phyloP scores from a whole-genome alignment of 495 filamentous ascomycete species.

The Xylaria grammica region DNA sequence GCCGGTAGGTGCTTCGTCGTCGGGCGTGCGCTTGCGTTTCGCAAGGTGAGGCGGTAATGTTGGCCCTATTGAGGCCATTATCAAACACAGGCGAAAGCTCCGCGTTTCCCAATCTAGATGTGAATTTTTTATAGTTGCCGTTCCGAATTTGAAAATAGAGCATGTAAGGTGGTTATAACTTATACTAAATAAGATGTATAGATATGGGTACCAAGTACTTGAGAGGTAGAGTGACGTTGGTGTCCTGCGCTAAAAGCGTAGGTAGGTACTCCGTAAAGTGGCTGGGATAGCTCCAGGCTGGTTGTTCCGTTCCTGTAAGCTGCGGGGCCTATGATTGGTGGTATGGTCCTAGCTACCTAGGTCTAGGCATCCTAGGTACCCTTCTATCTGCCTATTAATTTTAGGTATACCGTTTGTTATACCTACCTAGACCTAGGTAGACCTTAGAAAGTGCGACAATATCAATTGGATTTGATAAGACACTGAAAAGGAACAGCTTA shows the following conservation, averaged over 20 bases:
- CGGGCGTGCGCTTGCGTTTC: constrained; percentile 58
- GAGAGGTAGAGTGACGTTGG: constrained; percentile 2
- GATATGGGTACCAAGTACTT: too few species aligned
- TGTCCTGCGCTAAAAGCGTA: not conserved
- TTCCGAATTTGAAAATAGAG: too few species aligned
- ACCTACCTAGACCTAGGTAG: too few species aligned
- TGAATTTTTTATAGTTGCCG: not conserved
- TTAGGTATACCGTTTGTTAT: too few species aligned
- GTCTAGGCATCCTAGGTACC: not conserved
- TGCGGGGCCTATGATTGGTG: constrained; percentile 6
- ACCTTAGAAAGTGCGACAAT: constrained; percentile 10
- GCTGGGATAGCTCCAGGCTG: not conserved
- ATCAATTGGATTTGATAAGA: constrained; percentile 11
- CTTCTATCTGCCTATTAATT: not conserved
- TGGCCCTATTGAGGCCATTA: constrained; percentile 57
- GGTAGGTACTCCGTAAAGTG: too few species aligned
- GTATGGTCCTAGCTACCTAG: not conserved
- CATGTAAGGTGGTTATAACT: too few species aligned
- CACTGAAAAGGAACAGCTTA: not conserved
- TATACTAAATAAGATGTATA: not conserved
- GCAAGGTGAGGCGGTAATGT: constrained; percentile 56
- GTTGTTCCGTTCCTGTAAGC: not conserved
- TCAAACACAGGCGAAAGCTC: constrained; percentile 8
- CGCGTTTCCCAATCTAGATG: too few species aligned
- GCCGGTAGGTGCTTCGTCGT: constrained; percentile 42